Evolutionary conservation across 2,329 filamentous ascomycete species (phyloP), one percentile per base, ranked within the genome.

Genomic region (Pezicula carpinea): DNA sequence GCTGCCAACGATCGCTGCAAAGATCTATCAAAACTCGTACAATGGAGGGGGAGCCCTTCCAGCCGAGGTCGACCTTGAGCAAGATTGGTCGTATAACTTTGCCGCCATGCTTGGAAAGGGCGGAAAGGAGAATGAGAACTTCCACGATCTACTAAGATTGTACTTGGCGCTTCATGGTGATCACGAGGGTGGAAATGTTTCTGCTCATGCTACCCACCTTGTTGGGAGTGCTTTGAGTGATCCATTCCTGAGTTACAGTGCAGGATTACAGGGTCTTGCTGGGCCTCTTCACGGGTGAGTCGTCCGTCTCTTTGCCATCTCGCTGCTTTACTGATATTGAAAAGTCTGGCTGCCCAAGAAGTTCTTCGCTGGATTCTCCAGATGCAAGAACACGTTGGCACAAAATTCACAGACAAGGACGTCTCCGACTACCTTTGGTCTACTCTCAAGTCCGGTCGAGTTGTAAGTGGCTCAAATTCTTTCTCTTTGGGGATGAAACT

Each of bases 11-110:
- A 91, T 99, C 58, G 93, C 93, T 22, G 93, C 93, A 49, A 95
- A 96, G 71, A 96, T 99, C 64, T 96, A 99, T 77, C 89, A 96
- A 64, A 93, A 93, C 68, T 76, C 89, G 54, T 88, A 93, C 79
- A 71, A 76, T 59, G 82, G 91, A 66, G 82, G 92, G 67, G 83
- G 85, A 62, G 74, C 87, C 55, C 75, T 96, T 53, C 83, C 89
- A 7, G 80, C 85, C 59, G 74, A 87, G 66, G 75, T 95, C 42
- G 91, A 99, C 61, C 69, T 81, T 48, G 78, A 86, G 58, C 89
- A 96, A 71, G 93, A 99, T 70, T 99, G 93, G 93, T 86, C 91
- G 1, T 95, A 96, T 77, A 99, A 99, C 78, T 99, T 96, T 63
- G 93, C 93, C 39, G 88, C 90, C 56, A 90, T 97, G 82, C 80